Evolutionary conservation across 441 rosid genomes (phyloP), one percentile per base, ranked within the genome.

Genomic region (Lagerstroemia fauriei): DNA sequence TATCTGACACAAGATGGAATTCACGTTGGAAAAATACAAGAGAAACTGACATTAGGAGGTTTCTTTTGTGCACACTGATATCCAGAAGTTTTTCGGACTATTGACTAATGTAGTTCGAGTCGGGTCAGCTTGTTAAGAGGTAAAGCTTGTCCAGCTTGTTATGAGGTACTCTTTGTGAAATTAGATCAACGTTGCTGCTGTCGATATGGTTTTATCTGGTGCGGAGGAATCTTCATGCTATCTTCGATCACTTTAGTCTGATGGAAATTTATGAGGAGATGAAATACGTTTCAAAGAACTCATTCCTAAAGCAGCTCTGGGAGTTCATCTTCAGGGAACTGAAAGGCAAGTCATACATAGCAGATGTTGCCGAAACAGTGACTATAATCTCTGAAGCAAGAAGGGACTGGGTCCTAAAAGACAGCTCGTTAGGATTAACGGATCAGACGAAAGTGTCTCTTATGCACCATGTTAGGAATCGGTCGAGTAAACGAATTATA

Each of bases 221-320:
- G 32, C 25, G 25, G 32, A 20, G 46, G 25, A 27, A 9, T 20
- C 31, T 17, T 48, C 13, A 22, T 71, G 65, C 66, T 66, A 41
- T 80, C 31, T 61, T 25, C 29, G 24, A 7, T 34, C 75, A 29
- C 29, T 56, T 88, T n/a, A 93, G 92, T 22, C 73, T 89, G n/a
- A 77, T 29, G 53, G 90, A 88, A 31, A 81, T 89, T 27, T 14
- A 89, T 0, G 86, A 90, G 27, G 87, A 82, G 82, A 73, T 89
- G 18, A 68, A 68, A 16, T 87, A 79, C 79, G 84, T 87, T 4
- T 86, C 86, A 17, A 83, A 78, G 17, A 88, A 80, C 32, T 90
- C 89, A 25, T 83, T 92, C 80, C 87, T 89, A 3, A 80, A 47
- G 75, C 73, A 89, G 44, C 85, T 92, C 20, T 92, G 95, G 94